Conservation (phyloP, 176 grass and related monocot genomes). For the Aegilops sharonensis region DNA sequence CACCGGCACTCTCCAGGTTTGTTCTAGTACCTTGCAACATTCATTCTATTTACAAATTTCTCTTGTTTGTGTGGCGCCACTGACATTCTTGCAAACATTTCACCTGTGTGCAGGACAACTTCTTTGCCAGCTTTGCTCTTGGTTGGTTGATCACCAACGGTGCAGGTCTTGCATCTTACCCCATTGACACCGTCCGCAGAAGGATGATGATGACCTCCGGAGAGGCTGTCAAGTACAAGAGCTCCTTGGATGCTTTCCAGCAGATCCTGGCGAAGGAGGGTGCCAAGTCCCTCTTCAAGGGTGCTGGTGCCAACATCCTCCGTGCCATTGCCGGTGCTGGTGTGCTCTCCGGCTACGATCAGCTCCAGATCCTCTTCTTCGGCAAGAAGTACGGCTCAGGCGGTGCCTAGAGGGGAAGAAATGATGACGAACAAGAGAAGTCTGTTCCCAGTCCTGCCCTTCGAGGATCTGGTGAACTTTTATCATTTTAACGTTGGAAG, state of each 20-base stretch:
- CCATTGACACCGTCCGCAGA: slow-evolving; percentile 90
- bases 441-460: slow-evolving; percentile 17
- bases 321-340: slow-evolving; percentile 92
- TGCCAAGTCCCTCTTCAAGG: slow-evolving; percentile 89
- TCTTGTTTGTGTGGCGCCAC: no score
- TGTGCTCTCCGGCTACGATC: slow-evolving; percentile 88
- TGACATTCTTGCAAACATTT: neutral
- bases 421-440: slow-evolving; percentile 58
- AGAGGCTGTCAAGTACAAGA: slow-evolving; percentile 93
- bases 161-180: slow-evolving; percentile 91
- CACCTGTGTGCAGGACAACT: slow-evolving; percentile 68
- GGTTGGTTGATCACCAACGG: slow-evolving; percentile 93
- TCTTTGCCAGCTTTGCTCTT: slow-evolving; percentile 83
- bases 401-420: slow-evolving; percentile 50
- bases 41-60: neutral
- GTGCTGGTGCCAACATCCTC: slow-evolving; percentile 94
- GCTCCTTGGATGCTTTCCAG: slow-evolving; percentile 70
- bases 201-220: slow-evolving; percentile 99
- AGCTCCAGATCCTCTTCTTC: slow-evolving; percentile 94
- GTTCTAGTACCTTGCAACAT: neutral
- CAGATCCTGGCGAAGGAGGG: slow-evolving; percentile 92
- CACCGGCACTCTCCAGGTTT: slow-evolving; percentile 75
- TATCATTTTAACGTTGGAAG: slow-evolving; percentile 47
- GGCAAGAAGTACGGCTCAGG: slow-evolving; percentile 95
- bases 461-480: slow-evolving; percentile 43